Conservation (phyloP, 1,284 basidiomycete genomes). For the Malassezia furfur region DNA sequence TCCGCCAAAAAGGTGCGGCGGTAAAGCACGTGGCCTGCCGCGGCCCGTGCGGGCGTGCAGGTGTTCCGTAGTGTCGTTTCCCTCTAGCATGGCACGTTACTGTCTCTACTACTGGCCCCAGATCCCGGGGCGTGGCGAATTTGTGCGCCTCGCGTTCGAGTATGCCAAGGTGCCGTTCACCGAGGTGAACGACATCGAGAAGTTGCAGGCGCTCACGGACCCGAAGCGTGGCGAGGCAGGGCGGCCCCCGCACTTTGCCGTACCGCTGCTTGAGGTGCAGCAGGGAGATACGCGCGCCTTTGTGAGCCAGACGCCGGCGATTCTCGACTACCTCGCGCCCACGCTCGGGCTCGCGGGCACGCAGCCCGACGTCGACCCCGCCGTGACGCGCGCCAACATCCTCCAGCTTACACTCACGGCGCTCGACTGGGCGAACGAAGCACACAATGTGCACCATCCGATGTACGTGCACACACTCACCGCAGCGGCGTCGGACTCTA, state of each 20-base stretch:
- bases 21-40: not conserved
- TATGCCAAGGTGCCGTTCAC: slow-evolving; percentile 49
- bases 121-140: slow-evolving; percentile 53
- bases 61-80: no score
- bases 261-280: not conserved
- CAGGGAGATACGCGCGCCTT: not conserved
- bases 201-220: slow-evolving; percentile 5
- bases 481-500: slow-evolving; percentile 14
- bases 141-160: slow-evolving; percentile 53
- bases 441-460: slow-evolving; percentile 41
- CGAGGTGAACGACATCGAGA: slow-evolving; percentile 37
- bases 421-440: slow-evolving; percentile 52
- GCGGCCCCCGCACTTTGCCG: not conserved
- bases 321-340: slow-evolving; percentile 51
- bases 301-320: slow-evolving; percentile 51
- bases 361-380: not conserved
- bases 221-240: not conserved
- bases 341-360: slow-evolving; percentile 44
- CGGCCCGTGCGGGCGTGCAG: not conserved
- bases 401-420: slow-evolving; percentile 51
- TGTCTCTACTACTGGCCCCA: slow-evolving; percentile 34
- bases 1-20: slow-evolving; percentile 6
- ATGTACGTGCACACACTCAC: slow-evolving; percentile 1
- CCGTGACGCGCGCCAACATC: not conserved
- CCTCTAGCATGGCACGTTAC: slow-evolving; percentile 6